Percentiles rank a stretch among this genome's conserved stretches.
Evolutionary conservation across 2,329 filamentous ascomycete species (phyloP).

Genomic region (Penicillium sp.): DNA sequence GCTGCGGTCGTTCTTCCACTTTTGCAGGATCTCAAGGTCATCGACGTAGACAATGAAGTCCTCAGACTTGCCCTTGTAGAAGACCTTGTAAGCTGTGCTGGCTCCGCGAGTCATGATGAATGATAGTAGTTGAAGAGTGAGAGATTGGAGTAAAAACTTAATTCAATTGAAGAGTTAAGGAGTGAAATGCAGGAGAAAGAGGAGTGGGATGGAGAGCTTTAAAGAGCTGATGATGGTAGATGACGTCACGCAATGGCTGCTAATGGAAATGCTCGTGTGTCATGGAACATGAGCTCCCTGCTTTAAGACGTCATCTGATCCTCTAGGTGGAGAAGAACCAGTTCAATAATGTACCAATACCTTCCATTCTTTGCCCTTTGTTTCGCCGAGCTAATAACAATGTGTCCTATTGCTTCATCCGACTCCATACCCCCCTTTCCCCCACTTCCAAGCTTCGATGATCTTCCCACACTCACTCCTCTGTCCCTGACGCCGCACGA

Average conservation of each 20-base stretch:
- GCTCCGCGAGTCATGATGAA: conserved; percentile 69
- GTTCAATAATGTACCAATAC: conserved; percentile 3
- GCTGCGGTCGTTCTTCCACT: conserved; percentile 79
- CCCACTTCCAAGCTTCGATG: conserved; percentile 2
- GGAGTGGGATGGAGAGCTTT: conserved; percentile 9
- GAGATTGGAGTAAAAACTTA: not conserved
- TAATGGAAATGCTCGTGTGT: conserved; percentile 11
- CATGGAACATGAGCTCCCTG: conserved; percentile 13
- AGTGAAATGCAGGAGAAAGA: not conserved
- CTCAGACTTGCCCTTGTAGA: conserved; percentile 75
- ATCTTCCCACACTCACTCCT: not conserved
- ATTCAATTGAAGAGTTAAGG: not conserved
- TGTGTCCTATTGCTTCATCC: conserved; percentile 1
- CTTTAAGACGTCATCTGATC: conserved; percentile 22
- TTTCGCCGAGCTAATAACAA: conserved; percentile 16
- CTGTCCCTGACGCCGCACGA: not conserved
- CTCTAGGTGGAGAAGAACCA: conserved; percentile 3
- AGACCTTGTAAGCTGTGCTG: conserved; percentile 70
- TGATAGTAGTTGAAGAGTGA: not conserved
- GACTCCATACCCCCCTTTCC: not conserved
- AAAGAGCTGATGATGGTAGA: conserved; percentile 20
- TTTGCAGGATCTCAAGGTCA: conserved; percentile 61
- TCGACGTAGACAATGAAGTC: conserved; percentile 64
- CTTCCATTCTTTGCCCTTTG: conserved; percentile 17
- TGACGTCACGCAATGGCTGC: conserved; percentile 23